Evolutionary conservation across 1,284 basidiomycete species (phyloP), one percentile per base, ranked within the genome.

Genomic region (Marasmius oreades): DNA sequence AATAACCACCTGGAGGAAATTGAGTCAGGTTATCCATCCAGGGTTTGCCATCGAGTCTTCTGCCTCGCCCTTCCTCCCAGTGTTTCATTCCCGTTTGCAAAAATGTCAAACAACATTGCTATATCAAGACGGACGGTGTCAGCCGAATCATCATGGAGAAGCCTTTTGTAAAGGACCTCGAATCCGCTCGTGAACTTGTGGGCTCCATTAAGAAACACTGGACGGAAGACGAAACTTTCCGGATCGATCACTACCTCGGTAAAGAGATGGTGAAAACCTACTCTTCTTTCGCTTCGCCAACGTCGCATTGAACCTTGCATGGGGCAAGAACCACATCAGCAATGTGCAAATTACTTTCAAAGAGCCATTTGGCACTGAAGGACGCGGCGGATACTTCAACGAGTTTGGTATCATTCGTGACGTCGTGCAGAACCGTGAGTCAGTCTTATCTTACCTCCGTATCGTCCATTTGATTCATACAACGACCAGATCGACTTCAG

Each of bases 181-280:
- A 93, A 0, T 91, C 90, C n/a, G 92, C 88, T 58, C 83, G 90
- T 47, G 81, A 85, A 62, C 86, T 98, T 61, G 84, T 97, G 62
- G 71, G 75, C 37, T 78, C 86, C 11, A 79, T 98, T 71, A 95
- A 94, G 76, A 70, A 86, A 63, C 85, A 92, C 63, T 98, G 94
- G 94, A 80, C 81, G 4, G 95, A 98, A 73, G 92, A 96, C 46
- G 95, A 98, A 78, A 98, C 94, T 8, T 98, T 92, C 85, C 91
- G 95, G 61, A 98, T 98, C 70, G 95, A 98, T 74, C 95, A 98
- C 70, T 98, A 98, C 73, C 88, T 98, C 55, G 95, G 95, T 61
- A 98, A 98, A 78, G 95, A 98, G 80, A 98, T 98, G 95, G 92
- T 97, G 70, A 98, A 98, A 98, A 98, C 73, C 71, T 98, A 56